phyloP scores from a whole-genome alignment of 1,284 basidiomycete species.

The Fomitopsis schrenkii region DNA sequence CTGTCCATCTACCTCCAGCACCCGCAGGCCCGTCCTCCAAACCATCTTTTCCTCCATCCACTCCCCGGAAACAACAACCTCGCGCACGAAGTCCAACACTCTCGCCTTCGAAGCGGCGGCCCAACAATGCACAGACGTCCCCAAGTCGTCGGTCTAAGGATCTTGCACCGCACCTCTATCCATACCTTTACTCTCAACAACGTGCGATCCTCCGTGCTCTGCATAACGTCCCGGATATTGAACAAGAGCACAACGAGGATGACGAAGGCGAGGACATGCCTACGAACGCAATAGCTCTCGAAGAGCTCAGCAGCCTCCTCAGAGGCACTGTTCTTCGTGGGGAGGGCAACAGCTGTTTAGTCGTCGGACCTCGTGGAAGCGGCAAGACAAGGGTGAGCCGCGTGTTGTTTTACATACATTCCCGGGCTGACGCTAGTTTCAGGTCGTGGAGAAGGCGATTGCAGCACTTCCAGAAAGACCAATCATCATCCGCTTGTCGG shows the following conservation, averaged over 20 bases:
- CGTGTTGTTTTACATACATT: neutral
- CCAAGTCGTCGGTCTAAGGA: constrained; percentile 18
- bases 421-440: neutral
- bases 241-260: constrained; percentile 21
- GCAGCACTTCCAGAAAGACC: constrained; percentile 41
- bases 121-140: constrained; percentile 13
- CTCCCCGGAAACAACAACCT: neutral
- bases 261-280: constrained; percentile 30
- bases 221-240: constrained; percentile 25
- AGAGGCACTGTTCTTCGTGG: constrained; percentile 71
- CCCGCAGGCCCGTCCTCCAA: neutral
- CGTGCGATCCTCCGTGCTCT: constrained; percentile 51
- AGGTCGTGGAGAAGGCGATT: constrained; percentile 62
- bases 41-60: constrained; percentile 1
- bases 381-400: constrained; percentile 76
- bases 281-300: constrained; percentile 45
- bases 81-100: neutral
- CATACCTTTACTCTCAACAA: constrained; percentile 53
- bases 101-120: constrained; percentile 25
- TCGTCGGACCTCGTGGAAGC: constrained; percentile 79
- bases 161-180: constrained; percentile 35
- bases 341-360: constrained; percentile 87
- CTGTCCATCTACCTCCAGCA: neutral
- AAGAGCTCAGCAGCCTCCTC: constrained; percentile 61
- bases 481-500: constrained; percentile 81